Evolutionary conservation across 2,329 filamentous ascomycete species (phyloP).

Genomic region (Cercospora sojina): DNA sequence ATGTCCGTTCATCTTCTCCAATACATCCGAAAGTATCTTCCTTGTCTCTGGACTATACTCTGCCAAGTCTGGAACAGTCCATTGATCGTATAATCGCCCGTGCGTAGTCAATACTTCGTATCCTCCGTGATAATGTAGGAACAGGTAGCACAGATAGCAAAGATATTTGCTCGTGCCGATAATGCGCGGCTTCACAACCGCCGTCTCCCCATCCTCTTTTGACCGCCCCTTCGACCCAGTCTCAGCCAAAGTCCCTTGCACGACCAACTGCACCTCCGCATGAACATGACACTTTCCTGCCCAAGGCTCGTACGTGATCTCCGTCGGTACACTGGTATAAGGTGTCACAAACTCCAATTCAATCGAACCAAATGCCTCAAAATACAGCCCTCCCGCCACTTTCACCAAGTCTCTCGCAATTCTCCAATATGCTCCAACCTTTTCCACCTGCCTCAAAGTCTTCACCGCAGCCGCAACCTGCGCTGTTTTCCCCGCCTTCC

Average conservation of each 20-base stretch:
- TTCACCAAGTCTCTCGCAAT: slow-evolving; percentile 7
- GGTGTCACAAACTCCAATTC: slow-evolving; percentile 12
- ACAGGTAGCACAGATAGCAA: slow-evolving; percentile 22
- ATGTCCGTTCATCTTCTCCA: slow-evolving; percentile 6
- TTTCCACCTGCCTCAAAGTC: slow-evolving; percentile 21
- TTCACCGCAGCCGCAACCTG: slow-evolving; percentile 19
- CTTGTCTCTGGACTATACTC: slow-evolving; percentile 6
- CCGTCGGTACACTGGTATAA: slow-evolving; percentile 12
- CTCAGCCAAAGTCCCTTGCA: slow-evolving; percentile 5
- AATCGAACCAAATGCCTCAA: not conserved
- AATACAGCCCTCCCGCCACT: not conserved
- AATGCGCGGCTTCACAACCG: slow-evolving; percentile 3
- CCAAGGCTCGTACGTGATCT: slow-evolving; percentile 18
- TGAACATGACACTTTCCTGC: slow-evolving; percentile 21
- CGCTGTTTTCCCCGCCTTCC: slow-evolving; percentile 6
- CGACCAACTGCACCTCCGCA: slow-evolving; percentile 18
- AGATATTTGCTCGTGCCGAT: slow-evolving; percentile 22
- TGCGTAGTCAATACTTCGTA: slow-evolving; percentile 13
- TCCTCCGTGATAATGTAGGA: slow-evolving; percentile 12
- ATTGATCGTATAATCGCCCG: slow-evolving; percentile 20
- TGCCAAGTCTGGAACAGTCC: slow-evolving; percentile 19
- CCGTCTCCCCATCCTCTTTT: not conserved
- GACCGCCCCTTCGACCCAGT: not conserved
- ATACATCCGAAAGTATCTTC: slow-evolving; percentile 3
- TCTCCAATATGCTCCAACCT: slow-evolving; percentile 20